A percentile compares a stretch with the other conserved stretches of the same genome.
phyloP scores from a whole-genome alignment of 345 rosid species.

The Ricinus communis region DNA sequence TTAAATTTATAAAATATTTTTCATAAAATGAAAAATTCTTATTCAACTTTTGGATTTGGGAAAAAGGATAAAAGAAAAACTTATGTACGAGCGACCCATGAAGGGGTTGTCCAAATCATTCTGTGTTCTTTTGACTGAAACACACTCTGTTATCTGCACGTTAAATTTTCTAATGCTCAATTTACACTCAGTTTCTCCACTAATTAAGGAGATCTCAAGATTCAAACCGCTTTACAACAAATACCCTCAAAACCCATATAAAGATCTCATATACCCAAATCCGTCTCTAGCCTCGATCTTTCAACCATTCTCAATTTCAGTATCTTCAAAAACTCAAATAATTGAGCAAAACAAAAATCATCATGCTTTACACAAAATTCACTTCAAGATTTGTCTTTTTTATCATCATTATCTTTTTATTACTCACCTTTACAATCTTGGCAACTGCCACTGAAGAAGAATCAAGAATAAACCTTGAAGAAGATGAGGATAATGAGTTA shows the following conservation, averaged over 20 bases:
- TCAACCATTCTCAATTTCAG: conserved; percentile 7
- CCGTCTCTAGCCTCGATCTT: neutral
- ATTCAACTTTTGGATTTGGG: no score
- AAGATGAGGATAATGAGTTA: conserved; percentile 34
- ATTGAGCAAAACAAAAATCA: neutral
- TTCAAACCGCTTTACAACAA: neutral
- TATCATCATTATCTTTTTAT: conserved; percentile 37
- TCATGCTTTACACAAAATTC: conserved; percentile 40
- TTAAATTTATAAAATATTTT: no score
- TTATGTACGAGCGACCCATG: no score
- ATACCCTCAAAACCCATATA: conserved; percentile 6
- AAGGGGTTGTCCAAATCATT: conserved; percentile 3
- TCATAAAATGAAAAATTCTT: no score
- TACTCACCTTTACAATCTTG: conserved; percentile 36
- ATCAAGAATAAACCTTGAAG: neutral
- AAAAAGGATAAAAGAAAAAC: no score
- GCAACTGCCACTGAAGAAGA: conserved; percentile 30
- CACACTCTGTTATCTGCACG: neutral
- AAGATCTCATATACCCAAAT: neutral
- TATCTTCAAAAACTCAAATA: neutral
- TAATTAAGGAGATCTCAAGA: conserved; percentile 28
- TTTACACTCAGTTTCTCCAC: conserved; percentile 13
- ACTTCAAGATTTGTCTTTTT: conserved; percentile 44
- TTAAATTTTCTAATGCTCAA: neutral
- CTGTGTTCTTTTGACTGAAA: neutral